These are phyloP conservation scores for Tetrapisispora fleetii DNA, from an alignment of 805 yeast species.

Conservation along the genomic window DNA sequence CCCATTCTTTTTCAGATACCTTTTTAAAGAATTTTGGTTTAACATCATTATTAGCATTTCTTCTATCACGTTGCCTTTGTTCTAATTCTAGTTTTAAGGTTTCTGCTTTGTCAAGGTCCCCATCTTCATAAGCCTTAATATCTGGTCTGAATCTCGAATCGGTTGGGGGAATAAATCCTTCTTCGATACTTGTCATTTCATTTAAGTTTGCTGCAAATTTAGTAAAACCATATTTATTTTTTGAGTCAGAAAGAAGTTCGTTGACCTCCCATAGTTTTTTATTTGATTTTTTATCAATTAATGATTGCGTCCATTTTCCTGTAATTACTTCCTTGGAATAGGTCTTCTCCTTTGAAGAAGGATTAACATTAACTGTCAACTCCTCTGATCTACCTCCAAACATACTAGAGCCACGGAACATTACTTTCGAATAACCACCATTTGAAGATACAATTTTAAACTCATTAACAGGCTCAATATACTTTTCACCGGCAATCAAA, in stretches of 20 bases:
- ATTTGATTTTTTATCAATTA: conserved; percentile 32
- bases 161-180: conserved; percentile 59
- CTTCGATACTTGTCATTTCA: conserved; percentile 65
- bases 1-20: conserved; percentile 39
- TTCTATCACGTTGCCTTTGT: conserved; percentile 67
- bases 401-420: conserved; percentile 75
- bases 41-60: conserved; percentile 45
- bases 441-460: conserved; percentile 56
- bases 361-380: conserved; percentile 31
- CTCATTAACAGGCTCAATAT: conserved; percentile 72
- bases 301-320: conserved; percentile 81
- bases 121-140: conserved; percentile 59
- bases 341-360: conserved; percentile 11
- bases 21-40: conserved; percentile 56
- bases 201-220: conserved; percentile 72
- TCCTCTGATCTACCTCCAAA: conserved; percentile 75
- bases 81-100: conserved; percentile 56
- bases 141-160: conserved; percentile 92
- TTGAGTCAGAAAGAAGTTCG: conserved; percentile 45
- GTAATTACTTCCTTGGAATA: conserved; percentile 17
- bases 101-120: conserved; percentile 66
- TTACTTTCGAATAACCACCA: conserved; percentile 62
- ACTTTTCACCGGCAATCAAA: conserved; percentile 89
- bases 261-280: conserved; percentile 64
- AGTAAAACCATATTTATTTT: conserved; percentile 76